Base-by-base conservation (phyloP, 495 filamentous ascomycete species). In the Delitschia confertaspora region DNA sequence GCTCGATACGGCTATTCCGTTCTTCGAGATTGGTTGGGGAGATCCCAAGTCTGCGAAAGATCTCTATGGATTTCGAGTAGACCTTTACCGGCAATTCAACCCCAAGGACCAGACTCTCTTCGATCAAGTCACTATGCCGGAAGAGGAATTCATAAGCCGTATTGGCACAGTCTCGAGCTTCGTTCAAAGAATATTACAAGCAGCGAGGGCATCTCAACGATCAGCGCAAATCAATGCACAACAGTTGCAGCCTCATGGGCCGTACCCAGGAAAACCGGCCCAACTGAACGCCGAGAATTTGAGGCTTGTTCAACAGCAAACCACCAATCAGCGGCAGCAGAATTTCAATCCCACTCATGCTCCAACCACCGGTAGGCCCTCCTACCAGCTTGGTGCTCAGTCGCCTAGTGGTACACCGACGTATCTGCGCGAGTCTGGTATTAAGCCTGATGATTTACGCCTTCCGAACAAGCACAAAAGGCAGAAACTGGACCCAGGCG, bases 361-460 rank as follows among this genome's bases (percentile, higher is more conserved):
- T 4, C 79, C 82, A n/a, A 83, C 74, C 0, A 69, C 76, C 0
- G 60, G 76, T 0, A 73, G 82, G 30, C 70, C 78, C 26, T 76
- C 80, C 0, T 84, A 83, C 57, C 71, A 71, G 31, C 73, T 88
- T 46, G 79, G 78, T 16, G 71, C 72, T 6, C 74, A 80, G 29
- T 85, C 85, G 23, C 85, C 84, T 13, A 70, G 80, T 33, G 82
- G 83, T 4, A 69, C 79, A 17, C 82, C 85, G 4, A 63, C 62
- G 0, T 79, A 79, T 45, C 58, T 66, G 27, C 58, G 56, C 27
- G 64, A 69, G 29, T 55, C 63, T 11, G 50, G 62, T 17, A 40
- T 76, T 4, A 74, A 69, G 4, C 61, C 67, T 26, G 63, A 66
- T 3, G 71, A 72, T 32, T 64, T 79, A 20, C 64, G 70, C 14